Base-by-base conservation (phyloP, 2,329 filamentous ascomycete genomes). In the Alternaria rosae region DNA sequence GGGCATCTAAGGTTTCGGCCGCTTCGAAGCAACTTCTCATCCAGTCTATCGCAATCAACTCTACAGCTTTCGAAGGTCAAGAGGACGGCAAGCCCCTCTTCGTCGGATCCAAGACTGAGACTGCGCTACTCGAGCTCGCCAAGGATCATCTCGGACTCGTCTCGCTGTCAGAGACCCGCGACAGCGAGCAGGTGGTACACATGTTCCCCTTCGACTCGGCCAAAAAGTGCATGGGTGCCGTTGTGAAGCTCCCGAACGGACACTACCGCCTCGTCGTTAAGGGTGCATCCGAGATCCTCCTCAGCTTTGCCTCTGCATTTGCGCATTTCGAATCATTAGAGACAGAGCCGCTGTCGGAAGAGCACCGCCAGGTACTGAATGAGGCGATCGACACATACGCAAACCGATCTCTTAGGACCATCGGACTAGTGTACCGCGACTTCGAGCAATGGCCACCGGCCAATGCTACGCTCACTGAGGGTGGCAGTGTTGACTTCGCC, bases 61-160 rank as follows among this genome's bases (percentile, higher is more conserved):
- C 85, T 0, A 87, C 85, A 0, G 85, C 85, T 0, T 87, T 87
- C 51, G 85, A 87, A 64, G 70, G 70, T 6, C 66, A 69, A 50
- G 71, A 74, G 20, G 70, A 73, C 1, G 83, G 84, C 6, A 80
- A 83, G 17, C 80, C 85, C 38, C 79, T 79, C 4, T 87, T 86
- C 61, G 80, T 87, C 45, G 85, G 85, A 6, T 87, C 85, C 52
- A 87, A 87, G 75, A 87, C 85, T 1, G 85, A 87, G 67, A 86
- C 85, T 6, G 85, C 85, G 3, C 79, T 87, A 3, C 79, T 87
- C 9, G 78, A 83, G 26, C 78, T 87, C 32, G 84, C 83, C 4
- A 82, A 80, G 54, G 83, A 86, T 28, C 79, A 85, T 57, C 78
- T 87, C 6, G 84, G 83, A 45, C 83, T 86, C 71, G 76, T 79